These are phyloP conservation scores for Gyromitra esculenta DNA, from an alignment of 2,329 filamentous ascomycete species.

Conservation along the genomic window DNA sequence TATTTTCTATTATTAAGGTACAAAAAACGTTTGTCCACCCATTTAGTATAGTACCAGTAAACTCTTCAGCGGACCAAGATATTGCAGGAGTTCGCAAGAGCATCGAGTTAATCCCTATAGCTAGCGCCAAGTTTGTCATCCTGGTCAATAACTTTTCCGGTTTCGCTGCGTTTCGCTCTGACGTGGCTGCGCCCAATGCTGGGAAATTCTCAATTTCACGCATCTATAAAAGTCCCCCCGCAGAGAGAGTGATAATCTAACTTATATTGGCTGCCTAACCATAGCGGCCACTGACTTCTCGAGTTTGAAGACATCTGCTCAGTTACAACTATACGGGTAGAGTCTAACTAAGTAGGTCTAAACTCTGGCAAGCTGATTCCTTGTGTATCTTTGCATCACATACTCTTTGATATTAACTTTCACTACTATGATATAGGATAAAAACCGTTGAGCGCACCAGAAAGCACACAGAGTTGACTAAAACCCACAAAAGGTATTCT, in stretches of 20 bases:
- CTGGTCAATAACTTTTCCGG: neutral
- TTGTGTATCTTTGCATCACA: conserved; percentile 6
- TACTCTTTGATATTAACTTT: conserved; percentile 1
- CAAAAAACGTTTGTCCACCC: neutral
- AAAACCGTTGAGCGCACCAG: neutral
- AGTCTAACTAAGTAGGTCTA: neutral
- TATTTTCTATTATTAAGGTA: neutral
- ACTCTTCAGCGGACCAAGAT: neutral
- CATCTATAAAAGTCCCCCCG: neutral
- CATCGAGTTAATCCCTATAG: conserved; percentile 11
- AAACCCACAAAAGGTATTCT: neutral
- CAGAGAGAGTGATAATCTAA: neutral
- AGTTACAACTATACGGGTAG: neutral
- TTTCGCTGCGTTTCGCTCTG: neutral
- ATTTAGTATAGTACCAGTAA: conserved; percentile 9
- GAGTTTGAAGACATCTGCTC: neutral
- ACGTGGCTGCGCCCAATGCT: no score
- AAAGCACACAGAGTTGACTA: neutral
- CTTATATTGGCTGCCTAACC: neutral
- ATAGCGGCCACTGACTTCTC: neutral
- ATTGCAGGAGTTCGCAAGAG: neutral
- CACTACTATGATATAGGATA: neutral
- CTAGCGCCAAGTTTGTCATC: neutral
- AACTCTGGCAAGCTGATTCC: neutral
- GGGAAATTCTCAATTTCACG: neutral